Percentiles rank a stretch among this genome's conserved stretches.
Conservation (phyloP, 2,329 filamentous ascomycete species). For the Coniochaeta ligniaria region DNA sequence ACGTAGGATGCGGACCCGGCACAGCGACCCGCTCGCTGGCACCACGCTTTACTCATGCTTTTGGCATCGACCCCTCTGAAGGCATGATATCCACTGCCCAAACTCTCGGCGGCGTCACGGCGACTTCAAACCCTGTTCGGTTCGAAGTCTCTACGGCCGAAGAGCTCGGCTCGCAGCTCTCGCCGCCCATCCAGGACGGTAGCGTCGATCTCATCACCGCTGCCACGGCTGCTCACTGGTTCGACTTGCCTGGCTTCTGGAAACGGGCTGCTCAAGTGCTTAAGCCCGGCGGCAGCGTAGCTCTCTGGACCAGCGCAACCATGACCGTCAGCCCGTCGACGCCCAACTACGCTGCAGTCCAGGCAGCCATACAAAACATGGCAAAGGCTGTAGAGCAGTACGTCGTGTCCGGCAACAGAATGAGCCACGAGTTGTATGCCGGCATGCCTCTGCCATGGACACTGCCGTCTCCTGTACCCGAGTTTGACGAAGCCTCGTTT, state of each 20-base stretch:
- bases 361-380: conserved; percentile 23
- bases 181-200: conserved; percentile 18
- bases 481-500: conserved; percentile 29
- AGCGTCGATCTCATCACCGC: conserved; percentile 42
- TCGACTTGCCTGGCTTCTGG: conserved; percentile 47
- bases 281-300: conserved; percentile 45
- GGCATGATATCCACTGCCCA: conserved; percentile 46
- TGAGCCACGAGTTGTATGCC: conserved; percentile 31
- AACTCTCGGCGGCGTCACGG: conserved; percentile 21
- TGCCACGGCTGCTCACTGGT: conserved; percentile 49
- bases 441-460: conserved; percentile 43
- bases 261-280: conserved; percentile 34
- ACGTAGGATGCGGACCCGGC: conserved; percentile 53
- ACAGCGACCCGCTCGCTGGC: conserved; percentile 37
- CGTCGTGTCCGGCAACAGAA: conserved; percentile 31
- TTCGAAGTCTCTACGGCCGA: conserved; percentile 39
- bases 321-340: conserved; percentile 20
- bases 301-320: conserved; percentile 35
- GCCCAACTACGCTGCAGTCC: conserved; percentile 32
- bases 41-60: conserved; percentile 32
- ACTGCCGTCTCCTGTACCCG: conserved; percentile 18
- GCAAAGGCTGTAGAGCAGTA: conserved; percentile 29
- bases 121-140: conserved; percentile 21
- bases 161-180: conserved; percentile 24
- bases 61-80: conserved; percentile 43